These are phyloP conservation scores for Sporothrix pallida DNA, from an alignment of 2,329 filamentous ascomycete species.

Conservation along the genomic window DNA sequence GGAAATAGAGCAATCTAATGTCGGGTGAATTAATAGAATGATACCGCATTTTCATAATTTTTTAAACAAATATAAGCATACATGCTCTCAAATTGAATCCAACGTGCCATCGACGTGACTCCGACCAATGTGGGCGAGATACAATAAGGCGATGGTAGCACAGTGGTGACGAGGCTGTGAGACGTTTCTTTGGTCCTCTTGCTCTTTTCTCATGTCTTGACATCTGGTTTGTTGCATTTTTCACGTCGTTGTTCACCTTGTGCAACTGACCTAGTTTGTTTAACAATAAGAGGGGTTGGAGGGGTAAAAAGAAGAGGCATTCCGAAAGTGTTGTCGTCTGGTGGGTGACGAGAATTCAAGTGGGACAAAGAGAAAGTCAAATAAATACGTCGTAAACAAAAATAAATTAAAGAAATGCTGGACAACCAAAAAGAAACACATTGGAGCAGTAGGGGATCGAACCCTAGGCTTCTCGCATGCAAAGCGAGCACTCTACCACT, in stretches of 20 bases:
- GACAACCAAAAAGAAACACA: no score
- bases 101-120: no score
- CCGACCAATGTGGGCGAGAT: neutral
- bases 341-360: no score
- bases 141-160: neutral
- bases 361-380: no score
- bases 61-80: neutral
- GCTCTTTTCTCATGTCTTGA: no score
- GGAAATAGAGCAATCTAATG: conserved; percentile 20
- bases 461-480: neutral
- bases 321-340: no score
- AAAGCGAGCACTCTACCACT: conserved; percentile 10
- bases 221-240: neutral
- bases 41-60: neutral
- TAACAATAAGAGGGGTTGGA: no score
- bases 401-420: neutral
- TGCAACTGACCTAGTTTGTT: no score
- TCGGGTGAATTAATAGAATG: neutral
- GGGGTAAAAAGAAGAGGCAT: no score
- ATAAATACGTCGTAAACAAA: neutral
- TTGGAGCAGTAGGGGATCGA: conserved; percentile 15
- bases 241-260: neutral
- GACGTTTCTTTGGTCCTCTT: neutral
- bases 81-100: no score
- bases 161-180: neutral